Evolutionary conservation across 108 stramenopile genomes (phyloP).

Genomic region (Licmophora abbreviata): DNA sequence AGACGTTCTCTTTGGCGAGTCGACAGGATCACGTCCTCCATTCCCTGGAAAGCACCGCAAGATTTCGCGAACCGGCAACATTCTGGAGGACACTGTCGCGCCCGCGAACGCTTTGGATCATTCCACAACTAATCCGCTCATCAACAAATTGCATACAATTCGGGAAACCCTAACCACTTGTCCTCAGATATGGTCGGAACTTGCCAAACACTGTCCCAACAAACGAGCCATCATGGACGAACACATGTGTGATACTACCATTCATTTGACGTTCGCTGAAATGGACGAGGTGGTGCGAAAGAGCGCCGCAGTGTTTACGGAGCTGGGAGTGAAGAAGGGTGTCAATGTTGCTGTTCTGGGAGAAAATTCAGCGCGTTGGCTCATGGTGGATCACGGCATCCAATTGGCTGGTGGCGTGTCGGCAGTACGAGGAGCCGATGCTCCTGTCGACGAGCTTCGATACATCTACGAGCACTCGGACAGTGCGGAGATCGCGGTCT

Average conservation of each 20-base stretch:
- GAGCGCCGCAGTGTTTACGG: constrained; percentile 47
- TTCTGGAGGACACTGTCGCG: constrained; percentile 24
- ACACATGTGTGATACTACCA: constrained; percentile 55
- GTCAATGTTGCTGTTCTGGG: constrained; percentile 72
- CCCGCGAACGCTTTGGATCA: constrained; percentile 52
- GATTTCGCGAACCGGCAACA: constrained; percentile 35
- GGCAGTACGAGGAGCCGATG: constrained; percentile 87
- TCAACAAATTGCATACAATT: constrained; percentile 65
- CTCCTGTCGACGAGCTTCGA: constrained; percentile 72
- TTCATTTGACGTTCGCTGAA: constrained; percentile 53
- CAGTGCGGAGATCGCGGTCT: constrained; percentile 58
- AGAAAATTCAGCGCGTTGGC: constrained; percentile 83
- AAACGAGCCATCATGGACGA: constrained; percentile 70
- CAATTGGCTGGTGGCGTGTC: constrained; percentile 67
- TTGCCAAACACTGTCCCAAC: constrained; percentile 46
- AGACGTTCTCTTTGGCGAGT: constrained; percentile 57
- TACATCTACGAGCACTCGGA: constrained; percentile 92
- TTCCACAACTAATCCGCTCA: constrained; percentile 52
- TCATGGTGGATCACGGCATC: constrained; percentile 80
- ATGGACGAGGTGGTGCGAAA: constrained; percentile 52
- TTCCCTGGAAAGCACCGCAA: constrained; percentile 30
- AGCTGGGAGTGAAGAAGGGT: constrained; percentile 57
- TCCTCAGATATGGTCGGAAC: constrained; percentile 62
- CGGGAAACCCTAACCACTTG: constrained; percentile 45
- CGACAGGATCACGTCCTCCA: not conserved